Conservation (phyloP, 1,284 basidiomycete species). For the Retiboletus flavoniger region DNA sequence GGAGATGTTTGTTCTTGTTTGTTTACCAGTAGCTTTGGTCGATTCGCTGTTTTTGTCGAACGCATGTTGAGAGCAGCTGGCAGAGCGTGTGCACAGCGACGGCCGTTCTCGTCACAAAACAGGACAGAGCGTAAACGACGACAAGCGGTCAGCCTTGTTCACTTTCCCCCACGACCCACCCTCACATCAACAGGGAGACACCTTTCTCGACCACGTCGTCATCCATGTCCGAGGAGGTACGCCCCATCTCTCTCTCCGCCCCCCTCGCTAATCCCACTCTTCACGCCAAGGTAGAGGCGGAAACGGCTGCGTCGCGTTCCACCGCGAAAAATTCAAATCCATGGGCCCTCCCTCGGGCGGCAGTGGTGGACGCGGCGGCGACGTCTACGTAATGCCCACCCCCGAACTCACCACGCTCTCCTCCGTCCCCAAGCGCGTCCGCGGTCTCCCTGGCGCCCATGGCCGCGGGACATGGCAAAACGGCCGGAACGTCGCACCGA, state of each 20-base stretch:
- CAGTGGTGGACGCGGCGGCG: slow-evolving; percentile 84
- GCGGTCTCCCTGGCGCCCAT: slow-evolving; percentile 64
- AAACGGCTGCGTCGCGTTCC: slow-evolving; percentile 80
- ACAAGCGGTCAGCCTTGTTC: slow-evolving; percentile 54
- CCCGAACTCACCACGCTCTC: slow-evolving; percentile 76
- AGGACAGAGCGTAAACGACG: slow-evolving; percentile 76
- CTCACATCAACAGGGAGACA: slow-evolving; percentile 51
- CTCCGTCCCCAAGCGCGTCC: slow-evolving; percentile 65
- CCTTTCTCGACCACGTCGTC: slow-evolving; percentile 79
- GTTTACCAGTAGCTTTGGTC: slow-evolving; percentile 10
- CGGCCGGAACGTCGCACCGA: slow-evolving; percentile 71
- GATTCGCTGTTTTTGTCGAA: no score
- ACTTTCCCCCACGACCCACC: not conserved
- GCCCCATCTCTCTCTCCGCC: slow-evolving; percentile 13
- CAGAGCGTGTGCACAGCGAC: no score
- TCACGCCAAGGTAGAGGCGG: slow-evolving; percentile 69
- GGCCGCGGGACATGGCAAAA: slow-evolving; percentile 86
- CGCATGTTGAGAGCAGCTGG: slow-evolving; percentile 15
- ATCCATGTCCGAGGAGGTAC: slow-evolving; percentile 75
- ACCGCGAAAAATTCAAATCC: slow-evolving; percentile 75
- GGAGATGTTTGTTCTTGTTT: slow-evolving; percentile 21
- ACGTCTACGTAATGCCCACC: slow-evolving; percentile 80
- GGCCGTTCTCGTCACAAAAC: slow-evolving; percentile 33
- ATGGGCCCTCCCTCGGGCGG: slow-evolving; percentile 88
- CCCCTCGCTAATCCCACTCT: slow-evolving; percentile 1